Evolutionary conservation across 2,329 filamentous ascomycete genomes (phyloP).

Genomic region (Fusarium sp.): DNA sequence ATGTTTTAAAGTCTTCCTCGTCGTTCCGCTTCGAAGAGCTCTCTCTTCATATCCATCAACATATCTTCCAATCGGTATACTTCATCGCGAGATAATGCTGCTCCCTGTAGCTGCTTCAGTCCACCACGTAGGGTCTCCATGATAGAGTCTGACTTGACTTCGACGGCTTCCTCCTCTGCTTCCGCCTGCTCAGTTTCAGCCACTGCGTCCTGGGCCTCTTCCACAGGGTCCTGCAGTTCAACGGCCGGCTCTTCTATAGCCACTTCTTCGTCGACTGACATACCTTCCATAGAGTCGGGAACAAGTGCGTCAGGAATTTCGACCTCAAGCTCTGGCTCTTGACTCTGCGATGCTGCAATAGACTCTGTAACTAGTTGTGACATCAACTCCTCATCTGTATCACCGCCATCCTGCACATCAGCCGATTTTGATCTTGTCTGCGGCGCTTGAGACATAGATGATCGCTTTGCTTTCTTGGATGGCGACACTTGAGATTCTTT

Average conservation of each 20-base stretch:
- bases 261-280: conserved; percentile 9
- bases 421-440: background rate
- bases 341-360: conserved; percentile 52
- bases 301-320: conserved; percentile 12
- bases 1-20: conserved; percentile 58
- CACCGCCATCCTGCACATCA: conserved; percentile 42
- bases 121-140: conserved; percentile 50
- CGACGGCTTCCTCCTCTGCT: conserved; percentile 6
- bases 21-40: conserved; percentile 76
- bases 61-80: conserved; percentile 80
- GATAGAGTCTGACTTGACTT: conserved; percentile 41
- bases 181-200: conserved; percentile 3
- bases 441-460: conserved; percentile 1
- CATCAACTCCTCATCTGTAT: conserved; percentile 56
- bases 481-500: conserved; percentile 22
- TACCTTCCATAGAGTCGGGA: conserved; percentile 42
- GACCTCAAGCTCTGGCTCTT: conserved; percentile 37
- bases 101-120: conserved; percentile 67
- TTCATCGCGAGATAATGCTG: conserved; percentile 71
- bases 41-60: conserved; percentile 80
- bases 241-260: background rate
- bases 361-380: conserved; percentile 57
- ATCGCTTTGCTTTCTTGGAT: conserved; percentile 18
- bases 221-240: background rate
- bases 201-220: conserved; percentile 6